Conservation (phyloP, 1,284 basidiomycete genomes). For the Ceratobasidium papillatum region DNA sequence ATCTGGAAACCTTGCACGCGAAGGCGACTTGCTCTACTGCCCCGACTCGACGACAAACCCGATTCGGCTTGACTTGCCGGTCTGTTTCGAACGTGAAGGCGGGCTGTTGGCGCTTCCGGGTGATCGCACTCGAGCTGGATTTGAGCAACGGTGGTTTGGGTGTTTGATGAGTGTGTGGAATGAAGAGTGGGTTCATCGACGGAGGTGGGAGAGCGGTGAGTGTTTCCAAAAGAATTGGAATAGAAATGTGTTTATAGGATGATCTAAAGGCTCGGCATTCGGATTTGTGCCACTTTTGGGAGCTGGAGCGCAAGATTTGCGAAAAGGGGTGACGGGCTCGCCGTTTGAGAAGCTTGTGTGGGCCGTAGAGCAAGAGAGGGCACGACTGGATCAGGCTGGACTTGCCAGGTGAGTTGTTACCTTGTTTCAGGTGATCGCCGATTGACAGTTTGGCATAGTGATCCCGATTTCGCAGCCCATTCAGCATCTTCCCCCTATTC, state of each 20-base stretch:
- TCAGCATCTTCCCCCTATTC: slow-evolving; percentile 51
- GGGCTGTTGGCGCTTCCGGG: slow-evolving; percentile 76
- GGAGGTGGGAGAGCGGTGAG: slow-evolving; percentile 72
- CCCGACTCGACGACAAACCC: slow-evolving; percentile 89
- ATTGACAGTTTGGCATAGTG: slow-evolving; percentile 55
- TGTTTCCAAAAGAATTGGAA: too few relatives aligned
- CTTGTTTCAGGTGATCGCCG: slow-evolving; percentile 44
- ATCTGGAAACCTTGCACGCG: slow-evolving; percentile 82
- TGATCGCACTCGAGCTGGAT: slow-evolving; percentile 63
- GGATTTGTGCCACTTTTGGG: slow-evolving; percentile 80
- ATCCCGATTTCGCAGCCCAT: slow-evolving; percentile 65
- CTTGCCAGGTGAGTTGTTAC: slow-evolving; percentile 59
- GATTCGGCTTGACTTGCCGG: slow-evolving; percentile 82
- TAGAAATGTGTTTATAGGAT: background rate
- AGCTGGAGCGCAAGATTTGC: background rate
- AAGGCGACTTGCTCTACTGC: slow-evolving; percentile 84
- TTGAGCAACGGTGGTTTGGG: slow-evolving; percentile 68
- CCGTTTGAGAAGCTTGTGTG: slow-evolving; percentile 64
- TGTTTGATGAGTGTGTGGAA: slow-evolving; percentile 94
- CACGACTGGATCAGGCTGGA: slow-evolving; percentile 56
- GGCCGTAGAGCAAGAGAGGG: slow-evolving; percentile 59
- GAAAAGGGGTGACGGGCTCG: slow-evolving; percentile 59
- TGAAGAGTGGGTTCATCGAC: slow-evolving; percentile 78
- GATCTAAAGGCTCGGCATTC: slow-evolving; percentile 59
- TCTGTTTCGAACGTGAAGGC: slow-evolving; percentile 80